Evolutionary conservation across 768 basidiomycete genomes (phyloP).

Genomic region (Russula virescens): DNA sequence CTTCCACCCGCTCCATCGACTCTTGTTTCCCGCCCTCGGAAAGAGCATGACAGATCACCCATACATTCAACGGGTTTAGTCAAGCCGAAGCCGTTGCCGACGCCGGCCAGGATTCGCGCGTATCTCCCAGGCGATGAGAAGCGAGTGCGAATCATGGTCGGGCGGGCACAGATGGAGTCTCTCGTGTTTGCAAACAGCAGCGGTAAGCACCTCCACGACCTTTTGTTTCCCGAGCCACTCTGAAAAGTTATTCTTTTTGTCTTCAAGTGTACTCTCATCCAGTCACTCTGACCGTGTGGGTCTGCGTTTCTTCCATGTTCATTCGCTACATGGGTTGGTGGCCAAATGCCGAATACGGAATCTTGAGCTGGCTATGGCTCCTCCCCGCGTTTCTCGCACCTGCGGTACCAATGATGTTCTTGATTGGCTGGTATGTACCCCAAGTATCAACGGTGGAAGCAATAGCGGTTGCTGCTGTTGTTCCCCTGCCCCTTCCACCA

Average conservation of each 20-base stretch:
- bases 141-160: slow-evolving; percentile 55
- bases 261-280: slow-evolving; percentile 52
- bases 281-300: slow-evolving; percentile 55
- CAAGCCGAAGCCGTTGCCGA: too few species aligned
- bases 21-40: too few species aligned
- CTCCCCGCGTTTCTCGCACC: slow-evolving; percentile 62
- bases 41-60: too few species aligned
- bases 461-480: too few species aligned
- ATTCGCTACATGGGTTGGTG: slow-evolving; percentile 61
- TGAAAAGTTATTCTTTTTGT: too few species aligned
- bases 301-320: slow-evolving; percentile 51
- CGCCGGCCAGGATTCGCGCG: slow-evolving; percentile 48
- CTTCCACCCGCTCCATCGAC: too few species aligned
- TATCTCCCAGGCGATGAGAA: slow-evolving; percentile 50
- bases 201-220: slow-evolving; percentile 44
- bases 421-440: slow-evolving; percentile 58
- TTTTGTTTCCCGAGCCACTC: neutral
- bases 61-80: too few species aligned
- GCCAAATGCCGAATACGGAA: slow-evolving; percentile 46
- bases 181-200: slow-evolving; percentile 63
- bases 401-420: slow-evolving; percentile 58
- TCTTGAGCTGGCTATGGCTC: slow-evolving; percentile 48
- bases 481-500: too few species aligned
- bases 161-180: slow-evolving; percentile 59
- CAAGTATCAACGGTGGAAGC: too few species aligned